These are phyloP conservation scores for Apiotrichum porosum DNA, from an alignment of 1,284 basidiomycete genomes.

Conservation along the genomic window DNA sequence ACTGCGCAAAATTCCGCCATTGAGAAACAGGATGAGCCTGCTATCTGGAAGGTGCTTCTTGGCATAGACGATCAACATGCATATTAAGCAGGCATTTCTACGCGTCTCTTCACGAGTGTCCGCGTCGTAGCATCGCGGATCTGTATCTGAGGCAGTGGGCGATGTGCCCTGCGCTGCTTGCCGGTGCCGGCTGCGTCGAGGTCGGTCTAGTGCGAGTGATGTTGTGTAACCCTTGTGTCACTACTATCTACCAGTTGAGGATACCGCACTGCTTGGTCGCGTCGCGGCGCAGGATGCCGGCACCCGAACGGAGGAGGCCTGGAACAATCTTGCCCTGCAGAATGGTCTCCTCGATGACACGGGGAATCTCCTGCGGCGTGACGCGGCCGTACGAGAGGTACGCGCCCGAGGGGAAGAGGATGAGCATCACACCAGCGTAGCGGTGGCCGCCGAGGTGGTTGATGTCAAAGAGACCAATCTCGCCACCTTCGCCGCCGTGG, in stretches of 20 bases:
- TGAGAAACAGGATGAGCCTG: too few species aligned
- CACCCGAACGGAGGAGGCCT: conserved; percentile 72
- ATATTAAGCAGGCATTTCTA: too few species aligned
- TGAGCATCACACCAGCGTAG: conserved; percentile 85
- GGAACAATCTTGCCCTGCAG: conserved; percentile 75
- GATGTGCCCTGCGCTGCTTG: too few species aligned
- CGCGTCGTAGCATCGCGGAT: too few species aligned
- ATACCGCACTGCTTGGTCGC: conserved; percentile 20
- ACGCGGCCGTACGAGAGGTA: conserved; percentile 92
- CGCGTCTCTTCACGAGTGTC: too few species aligned
- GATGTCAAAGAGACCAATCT: conserved; percentile 72
- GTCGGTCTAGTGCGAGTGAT: too few species aligned
- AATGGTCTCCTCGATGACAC: conserved; percentile 81
- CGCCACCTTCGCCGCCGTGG: conserved; percentile 49
- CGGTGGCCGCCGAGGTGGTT: conserved; percentile 89
- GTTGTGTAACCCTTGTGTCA: too few species aligned
- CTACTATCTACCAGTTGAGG: conserved; percentile 31
- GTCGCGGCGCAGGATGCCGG: conserved; percentile 56
- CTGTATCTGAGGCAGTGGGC: too few species aligned
- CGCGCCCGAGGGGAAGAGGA: conserved; percentile 77
- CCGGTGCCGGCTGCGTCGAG: too few species aligned
- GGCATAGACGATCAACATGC: too few species aligned
- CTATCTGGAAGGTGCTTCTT: too few species aligned
- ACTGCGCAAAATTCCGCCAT: too few species aligned
- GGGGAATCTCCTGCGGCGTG: conserved; percentile 76